Evolutionary conservation across 768 basidiomycete species (phyloP).

Genomic region (Podaxis carcinomalis): DNA sequence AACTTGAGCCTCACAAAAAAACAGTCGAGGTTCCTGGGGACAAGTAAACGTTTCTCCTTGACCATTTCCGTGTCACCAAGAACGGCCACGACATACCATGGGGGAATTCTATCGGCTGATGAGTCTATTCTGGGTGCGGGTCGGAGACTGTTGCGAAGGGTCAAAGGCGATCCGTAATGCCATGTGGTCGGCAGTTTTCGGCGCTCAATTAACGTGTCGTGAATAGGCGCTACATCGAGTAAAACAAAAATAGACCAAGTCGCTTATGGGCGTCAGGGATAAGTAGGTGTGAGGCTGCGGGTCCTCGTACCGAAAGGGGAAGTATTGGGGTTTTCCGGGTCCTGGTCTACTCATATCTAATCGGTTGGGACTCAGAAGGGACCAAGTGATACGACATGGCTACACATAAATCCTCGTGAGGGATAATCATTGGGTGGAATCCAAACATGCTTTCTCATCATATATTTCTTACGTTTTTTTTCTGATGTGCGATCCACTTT

Average conservation of each 20-base stretch:
- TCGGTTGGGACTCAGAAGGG: background rate
- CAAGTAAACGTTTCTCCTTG: no score
- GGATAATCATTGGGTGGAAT: background rate
- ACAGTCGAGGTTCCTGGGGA: no score
- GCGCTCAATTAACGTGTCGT: background rate
- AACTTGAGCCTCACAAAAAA: no score
- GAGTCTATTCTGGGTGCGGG: no score
- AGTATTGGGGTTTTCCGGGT: background rate
- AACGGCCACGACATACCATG: no score
- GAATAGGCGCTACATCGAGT: background rate
- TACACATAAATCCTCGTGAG: background rate
- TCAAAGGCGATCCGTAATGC: no score
- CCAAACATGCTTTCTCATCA: background rate
- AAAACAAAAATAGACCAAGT: background rate
- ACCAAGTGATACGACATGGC: background rate
- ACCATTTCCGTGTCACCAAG: no score
- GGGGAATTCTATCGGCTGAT: no score
- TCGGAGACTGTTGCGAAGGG: no score
- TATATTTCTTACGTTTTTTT: background rate
- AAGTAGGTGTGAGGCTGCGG: background rate
- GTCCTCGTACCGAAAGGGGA: background rate
- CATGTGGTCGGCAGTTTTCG: no score
- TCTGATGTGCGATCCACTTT: no score
- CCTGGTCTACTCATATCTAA: background rate
- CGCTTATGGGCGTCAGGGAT: background rate